A percentile compares a stretch with the other conserved stretches of the same genome.
phyloP scores from a whole-genome alignment of 352 stramenopile species.

The Phytophthora tubulina region DNA sequence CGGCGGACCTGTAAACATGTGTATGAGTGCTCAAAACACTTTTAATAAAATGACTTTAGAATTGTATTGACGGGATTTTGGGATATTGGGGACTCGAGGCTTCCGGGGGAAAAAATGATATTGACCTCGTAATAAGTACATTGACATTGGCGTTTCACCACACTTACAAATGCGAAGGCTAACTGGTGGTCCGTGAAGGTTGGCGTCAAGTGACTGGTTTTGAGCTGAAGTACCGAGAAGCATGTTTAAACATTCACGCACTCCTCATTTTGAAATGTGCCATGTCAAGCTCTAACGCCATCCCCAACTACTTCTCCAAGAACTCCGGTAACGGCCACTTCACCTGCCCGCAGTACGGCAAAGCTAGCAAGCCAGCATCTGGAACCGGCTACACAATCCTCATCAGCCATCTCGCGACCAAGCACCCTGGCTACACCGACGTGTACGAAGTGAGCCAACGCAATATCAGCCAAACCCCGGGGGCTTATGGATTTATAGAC shows the following conservation, averaged over 20 bases:
- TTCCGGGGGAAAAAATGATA: constrained; percentile 9
- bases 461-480: not conserved
- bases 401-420: constrained; percentile 4
- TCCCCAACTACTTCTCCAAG: constrained; percentile 13
- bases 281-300: not conserved
- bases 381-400: constrained; percentile 13
- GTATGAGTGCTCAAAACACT: no score
- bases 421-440: not conserved
- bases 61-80: constrained; percentile 14
- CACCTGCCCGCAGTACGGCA: constrained; percentile 6
- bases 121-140: constrained; percentile 8
- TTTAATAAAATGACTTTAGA: not conserved
- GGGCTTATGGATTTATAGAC: constrained; percentile 10
- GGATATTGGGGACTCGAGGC: constrained; percentile 5
- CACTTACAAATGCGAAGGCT: not conserved
- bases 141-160: constrained; percentile 1
- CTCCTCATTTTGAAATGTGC: not conserved
- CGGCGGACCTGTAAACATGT: no score
- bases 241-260: not conserved
- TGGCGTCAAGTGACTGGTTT: constrained; percentile 2
- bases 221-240: not conserved
- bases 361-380: not conserved
- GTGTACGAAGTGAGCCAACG: constrained; percentile 6
- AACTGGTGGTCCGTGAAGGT: no score
- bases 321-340: constrained; percentile 1